phyloP scores from a whole-genome alignment of 495 filamentous ascomycete species.

The Neurospora sp. region DNA sequence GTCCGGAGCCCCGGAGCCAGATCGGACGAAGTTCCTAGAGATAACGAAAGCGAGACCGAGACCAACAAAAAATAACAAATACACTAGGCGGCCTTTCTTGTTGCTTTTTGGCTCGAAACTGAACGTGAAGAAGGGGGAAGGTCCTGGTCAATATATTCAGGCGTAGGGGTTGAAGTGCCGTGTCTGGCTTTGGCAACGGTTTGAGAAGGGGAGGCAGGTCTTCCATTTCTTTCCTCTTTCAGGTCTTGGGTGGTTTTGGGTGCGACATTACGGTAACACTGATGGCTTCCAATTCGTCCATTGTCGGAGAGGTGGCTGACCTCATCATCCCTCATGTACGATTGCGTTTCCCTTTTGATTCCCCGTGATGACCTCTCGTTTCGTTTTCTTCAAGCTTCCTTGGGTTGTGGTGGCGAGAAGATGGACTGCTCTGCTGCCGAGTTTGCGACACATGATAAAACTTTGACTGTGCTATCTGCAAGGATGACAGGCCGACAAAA shows the following conservation, averaged over 20 bases:
- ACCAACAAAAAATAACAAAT: not conserved
- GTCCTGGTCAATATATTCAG: not conserved
- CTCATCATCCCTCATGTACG: not conserved
- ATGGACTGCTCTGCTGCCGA: not conserved
- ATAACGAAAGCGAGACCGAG: not conserved
- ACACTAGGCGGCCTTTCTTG: not conserved
- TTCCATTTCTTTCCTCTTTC: not conserved
- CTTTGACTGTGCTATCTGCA: not conserved
- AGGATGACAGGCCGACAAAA: not conserved
- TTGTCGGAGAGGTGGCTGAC: not conserved
- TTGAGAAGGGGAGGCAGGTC: not conserved
- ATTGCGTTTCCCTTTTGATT: not conserved
- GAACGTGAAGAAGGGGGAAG: not conserved
- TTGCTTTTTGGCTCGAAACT: not conserved
- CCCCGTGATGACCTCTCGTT: not conserved
- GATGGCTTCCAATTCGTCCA: not conserved
- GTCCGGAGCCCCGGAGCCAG: not conserved
- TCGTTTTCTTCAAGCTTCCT: not conserved
- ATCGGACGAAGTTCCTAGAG: not conserved
- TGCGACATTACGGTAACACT: not conserved
- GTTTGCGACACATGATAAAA: not conserved
- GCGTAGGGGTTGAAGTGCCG: not conserved
- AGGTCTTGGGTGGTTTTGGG: not conserved
- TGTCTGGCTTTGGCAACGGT: not conserved
- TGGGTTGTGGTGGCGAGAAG: not conserved